Evolutionary conservation across 768 basidiomycete species (phyloP).

Genomic region (Sarcomyxa edulis): DNA sequence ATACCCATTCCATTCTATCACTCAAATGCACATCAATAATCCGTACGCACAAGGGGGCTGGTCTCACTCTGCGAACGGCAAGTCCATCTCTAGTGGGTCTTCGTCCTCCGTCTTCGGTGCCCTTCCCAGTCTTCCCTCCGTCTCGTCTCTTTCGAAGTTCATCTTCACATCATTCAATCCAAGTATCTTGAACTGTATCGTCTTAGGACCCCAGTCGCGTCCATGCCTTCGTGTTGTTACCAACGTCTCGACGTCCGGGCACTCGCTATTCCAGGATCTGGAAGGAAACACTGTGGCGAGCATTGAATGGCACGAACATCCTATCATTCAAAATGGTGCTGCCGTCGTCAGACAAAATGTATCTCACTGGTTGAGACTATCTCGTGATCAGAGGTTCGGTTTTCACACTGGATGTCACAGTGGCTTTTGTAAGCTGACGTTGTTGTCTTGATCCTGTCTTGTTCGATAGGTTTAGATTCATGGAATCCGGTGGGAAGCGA

Average conservation of each 20-base stretch:
- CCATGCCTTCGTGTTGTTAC: slow-evolving; percentile 34
- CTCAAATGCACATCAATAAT: too few relatives aligned
- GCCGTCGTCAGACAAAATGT: slow-evolving; percentile 41
- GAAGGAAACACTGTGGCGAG: slow-evolving; percentile 43
- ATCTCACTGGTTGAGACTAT: slow-evolving; percentile 49
- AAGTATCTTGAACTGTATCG: slow-evolving; percentile 36
- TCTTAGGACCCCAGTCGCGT: slow-evolving; percentile 34
- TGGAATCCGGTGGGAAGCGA: slow-evolving; percentile 43
- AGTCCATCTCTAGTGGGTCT: too few relatives aligned
- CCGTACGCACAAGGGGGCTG: too few relatives aligned
- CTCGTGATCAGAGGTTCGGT: slow-evolving; percentile 37
- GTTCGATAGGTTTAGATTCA: slow-evolving; percentile 36
- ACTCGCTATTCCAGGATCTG: slow-evolving; percentile 47
- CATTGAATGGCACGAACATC: slow-evolving; percentile 49
- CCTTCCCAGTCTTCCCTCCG: slow-evolving; percentile 7
- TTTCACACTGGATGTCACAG: background rate
- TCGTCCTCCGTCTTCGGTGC: slow-evolving; percentile 7
- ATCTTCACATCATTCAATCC: slow-evolving; percentile 33
- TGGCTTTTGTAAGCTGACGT: background rate
- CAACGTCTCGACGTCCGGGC: slow-evolving; percentile 38
- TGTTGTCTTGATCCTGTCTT: slow-evolving; percentile 6
- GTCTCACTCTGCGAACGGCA: too few relatives aligned
- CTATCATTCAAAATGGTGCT: slow-evolving; percentile 47
- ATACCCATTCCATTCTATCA: too few relatives aligned
- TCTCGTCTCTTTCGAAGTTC: slow-evolving; percentile 30